Base-by-base conservation (phyloP, 1,284 basidiomycete species). In the Sphagnurus paluster region DNA sequence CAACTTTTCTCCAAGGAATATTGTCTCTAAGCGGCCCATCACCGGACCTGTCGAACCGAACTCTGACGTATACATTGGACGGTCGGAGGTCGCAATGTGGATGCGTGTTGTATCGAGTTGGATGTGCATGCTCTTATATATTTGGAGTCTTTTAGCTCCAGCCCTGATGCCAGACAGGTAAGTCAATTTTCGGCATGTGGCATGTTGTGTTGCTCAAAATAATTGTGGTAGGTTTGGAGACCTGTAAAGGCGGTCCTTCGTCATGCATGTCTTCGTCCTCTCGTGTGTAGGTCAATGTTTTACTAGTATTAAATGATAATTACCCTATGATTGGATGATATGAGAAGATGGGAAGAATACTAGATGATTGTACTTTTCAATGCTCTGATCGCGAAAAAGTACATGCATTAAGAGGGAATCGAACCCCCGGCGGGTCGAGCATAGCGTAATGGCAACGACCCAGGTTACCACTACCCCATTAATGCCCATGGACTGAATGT, bases 71-170 rank as follows among this genome's bases (percentile, higher is more conserved):
- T 94, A 92, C 68, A 98, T 99, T 48, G 96, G 96, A 17, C 83
- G 93, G 38, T 96, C 93, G 8, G 90, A 94, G 62, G 88, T 91
- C 4, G 93, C 96, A 2, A 99, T 99, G 96, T 99, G 97, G 96
- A 98, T 98, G 91, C 77, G 97, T 4, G 80, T 98, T 36, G 88
- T 98, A 26, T 95, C 92, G 38, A 90, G 90, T 58, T 99, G 95
- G 94, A 77, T 95, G 25, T 97, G 93, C 67, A 89, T 95, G 69
- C 60, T 84, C 33, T 71, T 98, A 39, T 98, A 97, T 65, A 79
- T 81, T 25, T 97, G 93, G 94, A 95, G 90, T 59, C 69, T 95
- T 52, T 59, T 97, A 34, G 95, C 93, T 8, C 95, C 95, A 1
- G 87, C 93, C 24, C 50, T 97, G 23, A 74, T 94, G 79, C 94